Percentiles rank a stretch among this genome's conserved stretches.
Evolutionary conservation across 257 asterid genomes (phyloP).

Genomic region (Nicotiana obtusifolia): DNA sequence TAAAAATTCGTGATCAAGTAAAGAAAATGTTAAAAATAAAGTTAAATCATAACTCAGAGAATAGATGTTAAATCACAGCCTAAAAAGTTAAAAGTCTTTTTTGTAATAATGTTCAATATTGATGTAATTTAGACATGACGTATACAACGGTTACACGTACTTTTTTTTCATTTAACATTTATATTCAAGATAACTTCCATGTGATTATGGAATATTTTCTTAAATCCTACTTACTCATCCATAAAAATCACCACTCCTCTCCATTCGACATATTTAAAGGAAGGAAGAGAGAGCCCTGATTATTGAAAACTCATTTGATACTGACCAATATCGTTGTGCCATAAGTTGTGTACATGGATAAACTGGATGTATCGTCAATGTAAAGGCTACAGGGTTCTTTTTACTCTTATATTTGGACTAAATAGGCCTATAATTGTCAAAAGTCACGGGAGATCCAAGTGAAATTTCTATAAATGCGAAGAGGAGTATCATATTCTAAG

Average conservation of each 20-base stretch:
- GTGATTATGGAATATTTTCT: not conserved
- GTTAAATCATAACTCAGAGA: not conserved
- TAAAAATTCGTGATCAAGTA: not conserved
- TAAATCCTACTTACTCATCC: not conserved
- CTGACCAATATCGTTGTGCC: not conserved
- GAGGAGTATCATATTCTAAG: not conserved
- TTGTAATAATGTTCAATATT: no score
- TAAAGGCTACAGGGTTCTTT: not conserved
- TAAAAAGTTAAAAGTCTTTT: not conserved
- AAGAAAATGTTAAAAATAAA: no score
- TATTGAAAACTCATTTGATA: not conserved
- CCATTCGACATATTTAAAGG: not conserved
- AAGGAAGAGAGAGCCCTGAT: not conserved
- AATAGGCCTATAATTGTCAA: not conserved
- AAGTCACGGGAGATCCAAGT: not conserved
- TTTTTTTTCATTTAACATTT: no score
- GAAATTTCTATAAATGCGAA: not conserved
- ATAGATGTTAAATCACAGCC: not conserved
- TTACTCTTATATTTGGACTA: not conserved
- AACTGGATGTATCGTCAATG: not conserved
- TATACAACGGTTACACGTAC: not conserved
- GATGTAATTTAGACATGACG: not conserved
- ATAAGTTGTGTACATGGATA: not conserved
- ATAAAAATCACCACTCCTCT: not conserved
- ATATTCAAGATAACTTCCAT: not conserved